Percentiles rank a stretch among this genome's conserved stretches.
phyloP scores from a whole-genome alignment of 2,329 filamentous ascomycete species.

The Amauroascus niger region DNA sequence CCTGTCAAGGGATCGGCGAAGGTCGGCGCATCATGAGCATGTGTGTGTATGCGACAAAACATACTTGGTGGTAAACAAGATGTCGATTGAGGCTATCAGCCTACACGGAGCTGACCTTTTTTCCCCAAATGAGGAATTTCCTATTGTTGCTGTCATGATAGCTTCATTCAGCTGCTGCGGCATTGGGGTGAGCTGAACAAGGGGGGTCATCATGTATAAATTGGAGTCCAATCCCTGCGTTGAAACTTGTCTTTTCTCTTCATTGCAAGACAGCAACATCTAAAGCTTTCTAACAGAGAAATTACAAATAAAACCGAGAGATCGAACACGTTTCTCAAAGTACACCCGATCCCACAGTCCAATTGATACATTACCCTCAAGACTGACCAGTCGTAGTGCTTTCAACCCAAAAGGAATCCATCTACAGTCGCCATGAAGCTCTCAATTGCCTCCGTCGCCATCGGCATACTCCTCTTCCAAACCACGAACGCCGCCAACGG shows the following conservation, averaged over 20 bases:
- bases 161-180: not conserved
- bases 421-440: slow-evolving; percentile 13
- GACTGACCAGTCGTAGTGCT: too few relatives aligned
- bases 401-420: too few relatives aligned
- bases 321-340: too few relatives aligned
- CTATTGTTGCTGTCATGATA: too few relatives aligned
- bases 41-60: too few relatives aligned
- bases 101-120: not conserved
- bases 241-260: not conserved
- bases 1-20: not conserved
- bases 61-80: too few relatives aligned
- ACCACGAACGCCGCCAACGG: slow-evolving; percentile 10
- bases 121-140: not conserved
- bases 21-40: too few relatives aligned
- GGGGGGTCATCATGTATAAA: not conserved
- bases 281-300: not conserved
- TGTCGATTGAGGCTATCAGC: not conserved
- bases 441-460: slow-evolving; percentile 5
- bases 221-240: not conserved
- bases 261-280: slow-evolving; percentile 1
- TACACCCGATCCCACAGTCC: too few relatives aligned
- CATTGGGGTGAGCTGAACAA: not conserved
- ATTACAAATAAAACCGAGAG: not conserved
- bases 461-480: slow-evolving; percentile 2
- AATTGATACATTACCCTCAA: too few relatives aligned